Base-by-base conservation (phyloP, 192 early-diverging fungal species). In the Phycomyces nitens region DNA sequence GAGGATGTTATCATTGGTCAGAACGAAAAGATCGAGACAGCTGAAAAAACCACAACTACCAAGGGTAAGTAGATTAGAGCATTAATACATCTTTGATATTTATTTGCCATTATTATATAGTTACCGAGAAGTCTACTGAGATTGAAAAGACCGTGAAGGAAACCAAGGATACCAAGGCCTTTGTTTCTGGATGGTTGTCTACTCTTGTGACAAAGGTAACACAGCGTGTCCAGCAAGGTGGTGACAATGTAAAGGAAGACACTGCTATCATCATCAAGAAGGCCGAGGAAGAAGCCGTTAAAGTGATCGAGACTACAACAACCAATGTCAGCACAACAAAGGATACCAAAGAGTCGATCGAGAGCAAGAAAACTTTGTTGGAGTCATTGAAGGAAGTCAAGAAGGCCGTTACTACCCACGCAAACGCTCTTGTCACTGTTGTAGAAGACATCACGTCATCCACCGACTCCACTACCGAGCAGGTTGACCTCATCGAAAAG, bases 401-500 rank as follows among this genome's bases (percentile, higher is more conserved):
- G 39, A 63, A 63, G 52, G 62, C 62, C 26, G 52, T 63, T 20
- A 21, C 52, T 53, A 24, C 62, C 24, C 62, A 63, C 34, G 16
- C 27, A n/a, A 54, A 39, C 27, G 62, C 29, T 6, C 38, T 38
- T 42, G 22, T 54, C 3, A 27, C 38, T 1, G 40, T 54, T 15
- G 12, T 63, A 7, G 52, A 63, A 22, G 44, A 47, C 18, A 18
- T 47, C 12, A 47, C 18, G 3, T 47, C 44, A 7, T 47, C 44
- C 2, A 47, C 12, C 2, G 44, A 18, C 44, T 47, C 44, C 12
- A 18, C 18, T 47, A 47, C 44, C 2, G 44, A 47, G 11, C 44
- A 47, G 18, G 44, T 47, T 14, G 44, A 47, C 18, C 44, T 47
- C 12, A 47, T 47, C 12, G 44, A 47, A 11, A 47, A 47, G 44